Percentiles rank a stretch among this genome's conserved stretches.
Conservation (phyloP, 208 protist species). For the Crithidia acanthocephali region DNA sequence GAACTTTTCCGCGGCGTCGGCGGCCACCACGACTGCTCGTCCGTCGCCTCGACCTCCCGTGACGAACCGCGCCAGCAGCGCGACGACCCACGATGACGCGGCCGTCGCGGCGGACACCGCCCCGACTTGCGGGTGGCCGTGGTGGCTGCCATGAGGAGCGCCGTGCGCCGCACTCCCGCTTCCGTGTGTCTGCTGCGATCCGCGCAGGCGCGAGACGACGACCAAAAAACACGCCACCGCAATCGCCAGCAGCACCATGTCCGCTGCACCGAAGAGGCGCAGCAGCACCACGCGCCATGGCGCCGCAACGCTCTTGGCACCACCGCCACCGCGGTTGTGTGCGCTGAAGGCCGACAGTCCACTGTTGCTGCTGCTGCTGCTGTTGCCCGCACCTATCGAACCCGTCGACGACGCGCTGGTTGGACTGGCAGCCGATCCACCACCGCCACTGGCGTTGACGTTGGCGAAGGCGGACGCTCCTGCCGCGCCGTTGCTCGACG, state of each 20-base stretch:
- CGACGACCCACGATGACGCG: constrained; percentile 12
- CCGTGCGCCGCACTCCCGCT: too few species aligned
- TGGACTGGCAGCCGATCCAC: neutral
- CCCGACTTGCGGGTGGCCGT: too few species aligned
- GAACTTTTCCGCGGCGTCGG: neutral
- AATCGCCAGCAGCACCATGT: constrained; percentile 51
- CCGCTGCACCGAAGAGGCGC: constrained; percentile 48
- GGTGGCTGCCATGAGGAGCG: too few species aligned
- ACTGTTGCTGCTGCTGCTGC: neutral
- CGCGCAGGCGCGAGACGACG: constrained; percentile 19
- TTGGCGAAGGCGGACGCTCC: neutral
- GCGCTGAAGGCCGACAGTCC: neutral
- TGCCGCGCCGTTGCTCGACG: neutral
- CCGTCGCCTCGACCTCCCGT: neutral
- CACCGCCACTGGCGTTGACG: neutral
- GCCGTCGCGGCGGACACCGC: neutral
- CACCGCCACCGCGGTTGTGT: neutral
- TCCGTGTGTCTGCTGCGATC: neutral
- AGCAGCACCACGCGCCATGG: constrained; percentile 38
- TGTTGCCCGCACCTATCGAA: neutral
- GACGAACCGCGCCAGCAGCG: constrained; percentile 10
- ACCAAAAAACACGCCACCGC: constrained; percentile 32
- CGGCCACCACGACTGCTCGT: neutral
- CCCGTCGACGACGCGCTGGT: neutral
- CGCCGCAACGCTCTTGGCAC: neutral